A percentile compares a stretch with the other conserved stretches of the same genome.
Evolutionary conservation across 257 asterid genomes (phyloP).

Genomic region (Osmanthus fragrans): DNA sequence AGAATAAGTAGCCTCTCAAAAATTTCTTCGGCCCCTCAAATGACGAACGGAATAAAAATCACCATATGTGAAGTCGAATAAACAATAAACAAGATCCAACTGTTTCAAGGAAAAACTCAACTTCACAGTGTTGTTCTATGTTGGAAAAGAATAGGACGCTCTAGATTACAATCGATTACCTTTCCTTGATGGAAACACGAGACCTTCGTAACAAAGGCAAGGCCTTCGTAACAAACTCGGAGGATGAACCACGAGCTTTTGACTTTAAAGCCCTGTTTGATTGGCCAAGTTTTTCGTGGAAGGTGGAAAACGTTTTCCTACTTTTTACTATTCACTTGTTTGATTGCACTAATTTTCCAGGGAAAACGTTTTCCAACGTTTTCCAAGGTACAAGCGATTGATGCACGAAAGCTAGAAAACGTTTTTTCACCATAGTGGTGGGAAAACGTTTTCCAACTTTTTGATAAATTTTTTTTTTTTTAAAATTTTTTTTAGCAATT

Average conservation of each 20-base stretch:
- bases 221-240: constrained; percentile 49
- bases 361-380: too few relatives aligned
- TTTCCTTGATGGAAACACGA: constrained; percentile 26
- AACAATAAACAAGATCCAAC: background rate
- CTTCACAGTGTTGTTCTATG: background rate
- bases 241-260: constrained; percentile 44
- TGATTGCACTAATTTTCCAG: too few relatives aligned
- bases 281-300: too few relatives aligned
- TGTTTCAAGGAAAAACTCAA: background rate
- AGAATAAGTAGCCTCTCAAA: background rate
- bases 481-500: too few relatives aligned
- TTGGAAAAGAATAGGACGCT: background rate
- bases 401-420: too few relatives aligned
- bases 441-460: too few relatives aligned
- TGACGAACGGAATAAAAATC: background rate
- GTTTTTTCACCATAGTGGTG: too few relatives aligned
- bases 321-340: too few relatives aligned
- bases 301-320: too few relatives aligned
- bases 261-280: too few relatives aligned
- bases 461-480: too few relatives aligned
- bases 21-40: background rate
- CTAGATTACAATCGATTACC: constrained; percentile 10
- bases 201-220: constrained; percentile 40
- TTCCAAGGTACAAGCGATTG: too few relatives aligned
- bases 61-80: constrained; percentile 2